Conservation (phyloP, 2,329 filamentous ascomycete species). For the Hawksworthiomyces lignivorus region DNA sequence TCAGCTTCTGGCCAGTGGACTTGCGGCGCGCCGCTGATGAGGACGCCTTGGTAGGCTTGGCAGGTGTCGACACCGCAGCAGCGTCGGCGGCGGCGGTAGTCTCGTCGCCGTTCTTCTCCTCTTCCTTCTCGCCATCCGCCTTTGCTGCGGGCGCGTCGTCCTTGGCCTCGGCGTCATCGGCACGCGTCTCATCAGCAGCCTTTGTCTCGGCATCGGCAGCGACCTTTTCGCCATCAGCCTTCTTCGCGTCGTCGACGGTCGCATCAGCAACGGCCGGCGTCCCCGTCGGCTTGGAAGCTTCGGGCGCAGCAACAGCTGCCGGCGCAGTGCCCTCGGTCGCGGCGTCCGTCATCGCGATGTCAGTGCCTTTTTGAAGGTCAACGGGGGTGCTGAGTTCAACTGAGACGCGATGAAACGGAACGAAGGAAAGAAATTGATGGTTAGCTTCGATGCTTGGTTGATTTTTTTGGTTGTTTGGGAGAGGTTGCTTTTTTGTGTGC, state of each 20-base stretch:
- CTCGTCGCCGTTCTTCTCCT: conserved; percentile 66
- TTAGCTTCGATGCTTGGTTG: neutral
- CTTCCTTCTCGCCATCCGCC: conserved; percentile 30
- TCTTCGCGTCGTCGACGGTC: conserved; percentile 1
- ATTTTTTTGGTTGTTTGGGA: neutral
- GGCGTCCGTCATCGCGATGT: conserved; percentile 11
- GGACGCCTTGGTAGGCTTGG: conserved; percentile 21
- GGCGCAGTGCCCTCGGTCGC: conserved; percentile 10
- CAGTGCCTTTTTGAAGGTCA: neutral
- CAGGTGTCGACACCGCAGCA: conserved; percentile 20
- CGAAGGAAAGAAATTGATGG: neutral
- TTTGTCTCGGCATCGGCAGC: conserved; percentile 16
- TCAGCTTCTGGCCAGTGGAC: conserved; percentile 72
- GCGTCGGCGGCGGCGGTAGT: conserved; percentile 26
- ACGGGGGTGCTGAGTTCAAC: neutral
- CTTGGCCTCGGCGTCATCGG: conserved; percentile 12
- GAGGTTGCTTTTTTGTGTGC: conserved; percentile 7
- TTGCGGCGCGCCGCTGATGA: conserved; percentile 58
- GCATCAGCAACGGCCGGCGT: neutral
- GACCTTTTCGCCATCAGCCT: neutral
- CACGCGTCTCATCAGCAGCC: conserved; percentile 11
- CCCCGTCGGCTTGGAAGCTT: conserved; percentile 6
- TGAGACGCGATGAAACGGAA: neutral
- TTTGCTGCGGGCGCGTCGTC: conserved; percentile 22
- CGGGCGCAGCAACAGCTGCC: conserved; percentile 1